Base-by-base conservation (phyloP, 2,329 filamentous ascomycete genomes). In the Claviceps citrina region DNA sequence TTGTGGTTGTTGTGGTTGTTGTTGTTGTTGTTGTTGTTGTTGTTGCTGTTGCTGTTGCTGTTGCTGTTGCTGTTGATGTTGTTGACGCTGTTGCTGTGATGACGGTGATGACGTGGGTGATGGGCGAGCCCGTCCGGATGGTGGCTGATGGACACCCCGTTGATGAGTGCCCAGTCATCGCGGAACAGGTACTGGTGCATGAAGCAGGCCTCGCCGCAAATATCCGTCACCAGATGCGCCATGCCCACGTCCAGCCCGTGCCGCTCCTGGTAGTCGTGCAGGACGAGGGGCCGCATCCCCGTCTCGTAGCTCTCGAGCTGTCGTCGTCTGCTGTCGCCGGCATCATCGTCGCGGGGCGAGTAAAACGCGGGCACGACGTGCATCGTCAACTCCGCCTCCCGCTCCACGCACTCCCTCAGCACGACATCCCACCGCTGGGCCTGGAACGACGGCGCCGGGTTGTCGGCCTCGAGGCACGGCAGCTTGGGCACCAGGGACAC, bases 161-260 rank as follows among this genome's bases (percentile, higher is more conserved):
- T 68, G 32, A 66, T 60, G 5, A 70, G 55, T 4, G 68, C 55
- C 66, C 66, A 70, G 47, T 60, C 56, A 47, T 67, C 64, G 30
- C 50, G 53, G 49, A 68, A 68, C 25, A 55, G 49, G 44, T 65
- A 68, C 6, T 64, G 60, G 47, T 67, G 64, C 45, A 68, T 57
- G 49, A 67, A 68, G 46, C 65, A 67, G 9, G 56, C 53, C 39
- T 67, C 63, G 16, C 66, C 65, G 46, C 65, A 67, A 7, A 58
- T 50, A 20, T 61, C 58, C 0, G 63, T 54, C 15, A 68, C 58
- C 9, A 62, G 50, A 44, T 67, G 64, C 1, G 62, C 64, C 36
- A 56, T 54, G 45, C 57, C 58, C n/a, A 62, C 54, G 15, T 59
- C 56, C 30, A 67, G 54, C 1, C 49, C 49, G 44, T 67, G 61